These are phyloP conservation scores for Primulina tabacum DNA, from an alignment of 257 asterid genomes.

Conservation along the genomic window DNA sequence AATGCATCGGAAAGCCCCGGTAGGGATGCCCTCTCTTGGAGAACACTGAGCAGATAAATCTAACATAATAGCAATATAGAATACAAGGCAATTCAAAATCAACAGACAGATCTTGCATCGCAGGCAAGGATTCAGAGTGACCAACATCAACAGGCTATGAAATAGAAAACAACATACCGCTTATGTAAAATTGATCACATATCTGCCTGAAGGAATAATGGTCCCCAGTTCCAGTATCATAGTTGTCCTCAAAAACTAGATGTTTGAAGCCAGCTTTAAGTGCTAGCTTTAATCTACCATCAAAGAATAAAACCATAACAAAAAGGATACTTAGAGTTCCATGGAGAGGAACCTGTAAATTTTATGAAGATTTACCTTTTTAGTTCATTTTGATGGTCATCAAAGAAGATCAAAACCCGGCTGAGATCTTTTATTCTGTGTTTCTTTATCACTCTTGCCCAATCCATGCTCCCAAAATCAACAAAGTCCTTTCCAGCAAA, in stretches of 20 bases:
- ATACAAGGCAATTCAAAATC: not conserved
- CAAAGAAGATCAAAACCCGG: constrained; percentile 85
- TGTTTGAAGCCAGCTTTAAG: constrained; percentile 96
- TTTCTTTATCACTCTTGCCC: constrained; percentile 72
- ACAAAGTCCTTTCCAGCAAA: constrained; percentile 91
- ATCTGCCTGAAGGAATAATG: constrained; percentile 97
- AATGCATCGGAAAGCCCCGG: not conserved
- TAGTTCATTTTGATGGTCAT: constrained; percentile 95
- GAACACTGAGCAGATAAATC: not conserved
- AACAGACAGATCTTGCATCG: not conserved
- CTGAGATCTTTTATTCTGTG: constrained; percentile 67
- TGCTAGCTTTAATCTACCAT: constrained; percentile 86
- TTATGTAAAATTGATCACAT: constrained; percentile 84
- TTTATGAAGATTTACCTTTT: constrained; percentile 55
- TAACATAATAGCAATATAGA: too few relatives aligned
- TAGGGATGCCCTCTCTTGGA: not conserved
- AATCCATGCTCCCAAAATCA: constrained; percentile 95
- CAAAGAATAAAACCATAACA: constrained; percentile 20
- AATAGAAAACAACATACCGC: constrained; percentile 46
- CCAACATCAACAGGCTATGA: constrained; percentile 10
- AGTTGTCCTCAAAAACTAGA: constrained; percentile 94
- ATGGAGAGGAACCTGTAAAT: not conserved
- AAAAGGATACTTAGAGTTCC: constrained; percentile 7
- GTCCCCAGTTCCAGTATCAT: constrained; percentile 98
- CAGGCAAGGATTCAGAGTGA: constrained; percentile 11